Conservation (phyloP, 441 rosid species). For the Hura crepitans region DNA sequence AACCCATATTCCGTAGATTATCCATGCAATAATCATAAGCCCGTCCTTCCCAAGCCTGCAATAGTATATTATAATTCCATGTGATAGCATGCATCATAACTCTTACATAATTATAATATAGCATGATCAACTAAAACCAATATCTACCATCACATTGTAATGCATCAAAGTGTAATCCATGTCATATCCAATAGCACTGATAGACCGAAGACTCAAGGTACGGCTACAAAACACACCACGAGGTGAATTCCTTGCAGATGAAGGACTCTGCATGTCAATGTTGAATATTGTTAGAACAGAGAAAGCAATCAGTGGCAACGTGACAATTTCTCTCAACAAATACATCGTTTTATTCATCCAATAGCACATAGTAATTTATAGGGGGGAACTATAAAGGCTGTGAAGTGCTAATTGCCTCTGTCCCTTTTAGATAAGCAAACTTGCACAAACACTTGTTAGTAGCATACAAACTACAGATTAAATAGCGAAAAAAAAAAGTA, state of each 20-base stretch:
- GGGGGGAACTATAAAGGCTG: background rate
- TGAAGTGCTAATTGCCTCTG: background rate
- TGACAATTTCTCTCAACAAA: background rate
- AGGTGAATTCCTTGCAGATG: conserved; percentile 69
- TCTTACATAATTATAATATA: background rate
- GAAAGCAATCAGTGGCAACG: background rate
- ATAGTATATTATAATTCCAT: conserved; percentile 26
- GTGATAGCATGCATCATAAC: conserved; percentile 21
- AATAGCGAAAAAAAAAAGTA: background rate
- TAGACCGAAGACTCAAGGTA: conserved; percentile 86
- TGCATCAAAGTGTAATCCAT: conserved; percentile 98
- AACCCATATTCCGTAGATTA: conserved; percentile 75
- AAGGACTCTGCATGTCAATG: conserved; percentile 61
- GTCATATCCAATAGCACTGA: conserved; percentile 94
- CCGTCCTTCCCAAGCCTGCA: conserved; percentile 99
- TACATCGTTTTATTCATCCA: conserved; percentile 1
- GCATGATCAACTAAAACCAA: conserved; percentile 3
- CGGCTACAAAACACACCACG: conserved; percentile 94
- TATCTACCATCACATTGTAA: conserved; percentile 77
- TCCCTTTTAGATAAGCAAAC: background rate
- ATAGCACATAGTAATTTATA: background rate
- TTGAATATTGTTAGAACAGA: conserved; percentile 20
- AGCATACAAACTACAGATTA: background rate
- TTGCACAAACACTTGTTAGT: background rate
- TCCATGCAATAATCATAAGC: conserved; percentile 97